Conservation (phyloP, 768 basidiomycete genomes). For the Mycena leptocephala region DNA sequence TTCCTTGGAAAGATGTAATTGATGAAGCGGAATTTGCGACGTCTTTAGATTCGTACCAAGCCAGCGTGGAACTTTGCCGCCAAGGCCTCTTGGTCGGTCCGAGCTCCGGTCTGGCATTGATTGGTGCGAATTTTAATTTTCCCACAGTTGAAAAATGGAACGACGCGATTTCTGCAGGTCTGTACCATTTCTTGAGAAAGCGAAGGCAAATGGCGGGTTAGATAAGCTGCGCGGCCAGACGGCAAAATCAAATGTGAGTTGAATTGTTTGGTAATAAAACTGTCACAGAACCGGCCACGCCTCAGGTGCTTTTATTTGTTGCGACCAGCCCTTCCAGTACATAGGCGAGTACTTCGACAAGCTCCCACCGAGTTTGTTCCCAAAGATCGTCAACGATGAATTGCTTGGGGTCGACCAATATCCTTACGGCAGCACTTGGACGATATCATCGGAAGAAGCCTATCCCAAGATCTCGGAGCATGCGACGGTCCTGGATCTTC, state of each 20-base stretch:
- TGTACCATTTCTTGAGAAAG: slow-evolving; percentile 28
- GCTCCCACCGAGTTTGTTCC: slow-evolving; percentile 24
- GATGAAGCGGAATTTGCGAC: slow-evolving; percentile 25
- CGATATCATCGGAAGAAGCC: slow-evolving; percentile 7
- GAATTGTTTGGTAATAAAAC: not conserved
- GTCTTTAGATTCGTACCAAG: slow-evolving; percentile 22
- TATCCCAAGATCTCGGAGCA: not conserved
- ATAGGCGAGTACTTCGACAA: slow-evolving; percentile 30
- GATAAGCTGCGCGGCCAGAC: slow-evolving; percentile 22
- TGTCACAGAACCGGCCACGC: not conserved
- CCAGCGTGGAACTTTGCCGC: slow-evolving; percentile 30
- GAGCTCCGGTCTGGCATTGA: slow-evolving; percentile 27
- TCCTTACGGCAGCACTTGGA: slow-evolving; percentile 29
- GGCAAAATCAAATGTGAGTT: slow-evolving; percentile 30
- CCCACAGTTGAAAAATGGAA: too few relatives aligned
- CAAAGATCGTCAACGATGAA: slow-evolving; percentile 20
- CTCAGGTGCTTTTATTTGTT: slow-evolving; percentile 32
- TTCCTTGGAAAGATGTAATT: slow-evolving; percentile 33
- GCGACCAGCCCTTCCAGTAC: slow-evolving; percentile 31
- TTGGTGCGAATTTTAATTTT: too few relatives aligned
- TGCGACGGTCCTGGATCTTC: slow-evolving; percentile 20
- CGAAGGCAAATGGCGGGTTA: slow-evolving; percentile 10
- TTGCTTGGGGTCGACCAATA: slow-evolving; percentile 28
- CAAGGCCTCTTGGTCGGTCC: slow-evolving; percentile 32
- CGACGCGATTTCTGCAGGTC: too few relatives aligned